Evolutionary conservation across 805 yeast genomes (phyloP).

Genomic region (Lipomyces japonicus): DNA sequence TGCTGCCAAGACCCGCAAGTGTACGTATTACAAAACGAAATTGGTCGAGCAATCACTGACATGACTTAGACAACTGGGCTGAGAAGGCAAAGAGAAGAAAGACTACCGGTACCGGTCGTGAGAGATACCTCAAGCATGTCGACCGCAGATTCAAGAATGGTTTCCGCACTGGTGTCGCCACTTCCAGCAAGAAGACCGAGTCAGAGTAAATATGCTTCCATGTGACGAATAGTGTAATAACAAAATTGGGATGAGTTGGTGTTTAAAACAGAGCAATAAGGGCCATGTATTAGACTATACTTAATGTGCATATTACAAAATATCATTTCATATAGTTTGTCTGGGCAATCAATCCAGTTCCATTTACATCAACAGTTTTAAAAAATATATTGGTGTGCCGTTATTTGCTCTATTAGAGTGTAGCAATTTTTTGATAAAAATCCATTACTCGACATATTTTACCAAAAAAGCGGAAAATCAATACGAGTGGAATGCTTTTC

Average conservation of each 20-base stretch:
- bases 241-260: neutral
- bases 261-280: no score
- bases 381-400: no score
- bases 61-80: slow-evolving; percentile 81
- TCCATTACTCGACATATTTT: no score
- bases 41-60: neutral
- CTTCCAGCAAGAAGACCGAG: slow-evolving; percentile 35
- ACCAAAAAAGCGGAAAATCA: no score
- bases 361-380: no score
- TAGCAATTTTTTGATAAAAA: no score
- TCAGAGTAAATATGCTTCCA: slow-evolving; percentile 1
- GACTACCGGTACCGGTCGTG: slow-evolving; percentile 99
- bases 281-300: no score
- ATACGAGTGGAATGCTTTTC: no score
- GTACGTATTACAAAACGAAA: slow-evolving; percentile 38
- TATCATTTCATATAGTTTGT: no score
- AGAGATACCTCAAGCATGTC: slow-evolving; percentile 95
- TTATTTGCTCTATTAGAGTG: no score
- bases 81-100: slow-evolving; percentile 98
- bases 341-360: no score
- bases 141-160: slow-evolving; percentile 98
- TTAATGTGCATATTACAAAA: no score
- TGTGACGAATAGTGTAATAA: neutral
- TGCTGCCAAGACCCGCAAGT: slow-evolving; percentile 89
- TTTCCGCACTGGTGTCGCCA: slow-evolving; percentile 81